Evolutionary conservation across 768 basidiomycete genomes (phyloP), one percentile per base, ranked within the genome.

Genomic region (Filobasidium floriforme): DNA sequence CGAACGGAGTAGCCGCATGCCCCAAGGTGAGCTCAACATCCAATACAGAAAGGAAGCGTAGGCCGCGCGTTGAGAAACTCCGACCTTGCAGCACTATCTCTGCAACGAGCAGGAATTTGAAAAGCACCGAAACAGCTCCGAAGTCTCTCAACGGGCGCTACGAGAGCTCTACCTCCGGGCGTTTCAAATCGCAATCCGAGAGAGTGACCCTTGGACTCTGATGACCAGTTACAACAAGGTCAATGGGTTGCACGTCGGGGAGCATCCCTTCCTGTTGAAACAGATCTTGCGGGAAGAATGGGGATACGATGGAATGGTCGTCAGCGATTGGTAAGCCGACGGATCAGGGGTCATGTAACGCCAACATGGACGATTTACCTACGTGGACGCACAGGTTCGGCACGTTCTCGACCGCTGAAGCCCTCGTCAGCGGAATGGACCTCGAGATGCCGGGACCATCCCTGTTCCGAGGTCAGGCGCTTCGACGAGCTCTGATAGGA

Each of bases 341-440:
- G 88, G 46, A 51, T 29, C 60, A 61, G 19, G n/a, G 18, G 7
- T 43, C n/a, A 14, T 15, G 9, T 14, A 28, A 14, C 14, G 15
- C n/a, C 7, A 41, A 10, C 1, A 26, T 44, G 26, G 22, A n/a
- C 15, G 60, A 44, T 22, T 61, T 14, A 18, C 44, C 40, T 40
- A 57, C 52, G n/a, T 41, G 29, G 88, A 89, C 1, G 79, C 83
- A 1, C 89, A 89, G 78, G 81, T 28, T 37, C 32, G 32, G 32
- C 4, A 37, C 32, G 32, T 37, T 4, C 32, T 37, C 32, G 32
- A 37, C 32, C 4, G 32, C 32, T 9, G 32, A 37, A 37, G 32
- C 32, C 4, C 80, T 88, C 68, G 89, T 89, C 66, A 87, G 88
- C n/a, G 88, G 88, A 1, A 80, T 89, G 26, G 87, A 89, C 73